Evolutionary conservation across 1,139 yeast genomes (phyloP).

Genomic region (Suhomyces bribrorum): DNA sequence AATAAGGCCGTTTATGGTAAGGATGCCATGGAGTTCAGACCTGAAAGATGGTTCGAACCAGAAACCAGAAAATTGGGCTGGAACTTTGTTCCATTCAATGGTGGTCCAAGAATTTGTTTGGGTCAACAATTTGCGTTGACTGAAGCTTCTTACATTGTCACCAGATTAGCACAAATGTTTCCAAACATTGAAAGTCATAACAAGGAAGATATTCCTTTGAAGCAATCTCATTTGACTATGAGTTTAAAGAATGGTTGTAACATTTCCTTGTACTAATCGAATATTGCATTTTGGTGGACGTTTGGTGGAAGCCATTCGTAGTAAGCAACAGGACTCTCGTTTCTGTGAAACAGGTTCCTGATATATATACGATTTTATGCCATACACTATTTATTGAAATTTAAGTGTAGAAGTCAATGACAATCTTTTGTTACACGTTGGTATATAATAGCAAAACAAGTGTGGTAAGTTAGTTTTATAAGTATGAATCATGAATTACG

Average conservation of each 20-base stretch:
- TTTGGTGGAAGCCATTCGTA: no score
- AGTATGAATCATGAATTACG: no score
- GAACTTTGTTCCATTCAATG: constrained; percentile 58
- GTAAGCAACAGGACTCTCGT: background rate
- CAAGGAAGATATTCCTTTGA: constrained; percentile 35
- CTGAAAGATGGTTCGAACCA: constrained; percentile 53
- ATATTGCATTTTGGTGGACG: no score
- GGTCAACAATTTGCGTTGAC: constrained; percentile 63
- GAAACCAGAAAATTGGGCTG: constrained; percentile 42
- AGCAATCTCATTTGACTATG: constrained; percentile 27
- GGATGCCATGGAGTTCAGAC: constrained; percentile 48
- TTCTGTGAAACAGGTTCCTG: background rate
- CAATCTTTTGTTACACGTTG: no score
- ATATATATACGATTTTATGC: background rate
- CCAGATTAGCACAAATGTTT: constrained; percentile 34
- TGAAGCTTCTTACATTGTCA: constrained; percentile 51
- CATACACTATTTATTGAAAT: background rate
- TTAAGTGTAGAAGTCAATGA: background rate
- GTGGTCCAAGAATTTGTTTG: constrained; percentile 61
- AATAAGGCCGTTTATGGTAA: constrained; percentile 46
- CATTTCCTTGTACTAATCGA: constrained; percentile 6
- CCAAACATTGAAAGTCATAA: constrained; percentile 13
- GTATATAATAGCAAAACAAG: no score
- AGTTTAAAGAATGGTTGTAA: constrained; percentile 26
- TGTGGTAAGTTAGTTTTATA: no score